A percentile compares a stretch with the other conserved stretches of the same genome.
phyloP scores from a whole-genome alignment of 352 stramenopile species.

The Phytopythium chamaehyphon region DNA sequence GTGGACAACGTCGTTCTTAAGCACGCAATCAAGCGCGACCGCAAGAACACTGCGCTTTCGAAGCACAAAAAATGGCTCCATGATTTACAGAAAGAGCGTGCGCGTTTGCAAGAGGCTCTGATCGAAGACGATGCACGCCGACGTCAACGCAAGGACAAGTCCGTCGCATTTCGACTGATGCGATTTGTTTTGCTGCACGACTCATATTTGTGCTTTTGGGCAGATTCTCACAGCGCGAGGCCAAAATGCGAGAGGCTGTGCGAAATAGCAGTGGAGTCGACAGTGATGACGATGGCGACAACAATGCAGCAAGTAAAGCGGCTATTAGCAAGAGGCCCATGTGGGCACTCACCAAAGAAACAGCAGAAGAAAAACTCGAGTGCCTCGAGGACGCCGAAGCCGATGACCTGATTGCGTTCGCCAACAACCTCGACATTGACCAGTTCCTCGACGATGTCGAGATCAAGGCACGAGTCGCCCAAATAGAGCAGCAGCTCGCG shows the following conservation, averaged over 20 bases:
- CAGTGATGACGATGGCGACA: constrained; percentile 13
- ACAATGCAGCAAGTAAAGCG: constrained; percentile 18
- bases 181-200: not conserved
- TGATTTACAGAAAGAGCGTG: constrained; percentile 90
- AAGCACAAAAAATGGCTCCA: constrained; percentile 93
- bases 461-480: constrained; percentile 71
- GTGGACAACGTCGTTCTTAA: constrained; percentile 13
- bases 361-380: constrained; percentile 71
- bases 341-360: constrained; percentile 91
- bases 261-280: constrained; percentile 28
- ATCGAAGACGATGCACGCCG: constrained; percentile 67
- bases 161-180: not conserved
- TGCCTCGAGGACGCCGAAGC: constrained; percentile 76
- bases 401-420: constrained; percentile 92
- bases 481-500: constrained; percentile 89
- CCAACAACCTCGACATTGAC: constrained; percentile 91
- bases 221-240: constrained; percentile 72
- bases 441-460: constrained; percentile 93
- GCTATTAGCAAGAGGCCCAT: constrained; percentile 56
- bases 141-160: constrained; percentile 62
- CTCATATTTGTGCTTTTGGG: too few relatives aligned
- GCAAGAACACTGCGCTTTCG: constrained; percentile 89
- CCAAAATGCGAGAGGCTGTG: constrained; percentile 65
- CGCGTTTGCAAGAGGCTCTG: constrained; percentile 77
- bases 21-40: constrained; percentile 82